These are phyloP conservation scores for Carex sylvatica DNA, from an alignment of 202 grass and related monocot genomes.

Conservation along the genomic window DNA sequence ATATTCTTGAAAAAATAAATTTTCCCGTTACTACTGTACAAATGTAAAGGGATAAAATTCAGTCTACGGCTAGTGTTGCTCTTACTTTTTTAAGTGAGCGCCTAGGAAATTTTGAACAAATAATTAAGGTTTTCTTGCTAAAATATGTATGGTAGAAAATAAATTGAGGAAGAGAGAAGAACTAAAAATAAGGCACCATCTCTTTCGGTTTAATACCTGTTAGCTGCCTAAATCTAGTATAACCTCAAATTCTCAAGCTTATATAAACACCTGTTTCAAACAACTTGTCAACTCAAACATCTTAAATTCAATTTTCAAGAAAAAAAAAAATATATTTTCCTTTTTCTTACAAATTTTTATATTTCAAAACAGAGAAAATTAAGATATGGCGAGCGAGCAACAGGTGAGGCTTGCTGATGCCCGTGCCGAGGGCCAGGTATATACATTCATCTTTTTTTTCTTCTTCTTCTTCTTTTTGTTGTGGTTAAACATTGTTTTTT, in stretches of 20 bases:
- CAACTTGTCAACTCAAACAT: not conserved
- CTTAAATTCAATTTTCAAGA: not conserved
- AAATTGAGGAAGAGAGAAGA: not conserved
- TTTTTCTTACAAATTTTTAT: not conserved
- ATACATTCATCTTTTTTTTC: not conserved
- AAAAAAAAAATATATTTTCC: not conserved
- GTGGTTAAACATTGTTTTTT: not conserved
- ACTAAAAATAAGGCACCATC: conserved; percentile 20
- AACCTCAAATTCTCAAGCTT: not conserved
- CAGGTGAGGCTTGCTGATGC: conserved; percentile 2
- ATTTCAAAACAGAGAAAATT: conserved; percentile 11
- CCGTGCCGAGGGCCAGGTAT: conserved; percentile 21
- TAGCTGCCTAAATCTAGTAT: conserved; percentile 8
- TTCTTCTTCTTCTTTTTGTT: not conserved
- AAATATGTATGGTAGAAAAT: not conserved
- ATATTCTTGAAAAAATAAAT: too few relatives aligned
- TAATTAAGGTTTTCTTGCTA: not conserved
- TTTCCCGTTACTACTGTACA: too few relatives aligned
- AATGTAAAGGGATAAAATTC: too few relatives aligned
- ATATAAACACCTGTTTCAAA: conserved; percentile 6
- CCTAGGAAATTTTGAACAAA: not conserved
- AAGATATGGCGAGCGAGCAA: conserved; percentile 20
- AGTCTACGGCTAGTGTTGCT: not conserved
- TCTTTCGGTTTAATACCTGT: conserved; percentile 3
- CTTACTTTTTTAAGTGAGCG: not conserved